phyloP scores from a whole-genome alignment of 345 rosid genomes.

The Draba incana region DNA sequence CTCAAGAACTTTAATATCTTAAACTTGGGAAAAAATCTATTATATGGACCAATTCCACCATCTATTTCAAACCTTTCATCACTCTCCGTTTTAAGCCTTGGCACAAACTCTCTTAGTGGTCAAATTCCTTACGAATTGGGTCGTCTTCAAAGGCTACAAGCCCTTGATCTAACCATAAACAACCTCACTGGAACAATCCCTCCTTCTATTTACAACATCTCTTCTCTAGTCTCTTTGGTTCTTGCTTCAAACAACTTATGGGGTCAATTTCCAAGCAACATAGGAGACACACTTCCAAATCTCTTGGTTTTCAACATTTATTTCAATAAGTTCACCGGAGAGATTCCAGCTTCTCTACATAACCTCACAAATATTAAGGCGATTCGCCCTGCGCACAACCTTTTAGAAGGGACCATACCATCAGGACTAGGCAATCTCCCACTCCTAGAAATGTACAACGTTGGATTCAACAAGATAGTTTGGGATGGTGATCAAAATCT shows the following conservation, averaged over 20 bases:
- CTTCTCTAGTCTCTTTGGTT: conserved; percentile 48
- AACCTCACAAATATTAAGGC: conserved; percentile 48
- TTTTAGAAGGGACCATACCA: conserved; percentile 48
- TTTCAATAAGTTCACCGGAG: conserved; percentile 49
- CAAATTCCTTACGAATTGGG: conserved; percentile 45
- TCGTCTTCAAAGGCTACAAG: conserved; percentile 40
- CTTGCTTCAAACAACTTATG: conserved; percentile 50
- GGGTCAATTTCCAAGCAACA: conserved; percentile 46
- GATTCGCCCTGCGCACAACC: conserved; percentile 45
- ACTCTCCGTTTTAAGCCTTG: conserved; percentile 44
- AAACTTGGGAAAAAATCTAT: conserved; percentile 50
- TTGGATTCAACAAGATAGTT: conserved; percentile 44
- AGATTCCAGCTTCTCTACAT: conserved; percentile 50
- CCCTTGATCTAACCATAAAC: conserved; percentile 52
- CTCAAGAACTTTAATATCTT: conserved; percentile 42
- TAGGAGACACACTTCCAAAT: conserved; percentile 52
- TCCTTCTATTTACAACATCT: conserved; percentile 49
- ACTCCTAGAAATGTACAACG: conserved; percentile 45
- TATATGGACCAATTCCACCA: conserved; percentile 49
- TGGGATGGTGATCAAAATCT: conserved; percentile 40
- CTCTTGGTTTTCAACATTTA: conserved; percentile 47
- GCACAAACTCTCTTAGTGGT: conserved; percentile 52
- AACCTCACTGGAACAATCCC: conserved; percentile 45
- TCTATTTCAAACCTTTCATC: conserved; percentile 50
- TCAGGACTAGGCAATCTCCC: conserved; percentile 47